Evolutionary conservation across 2,329 filamentous ascomycete genomes (phyloP), one percentile per base, ranked within the genome.

Genomic region (Diplodia scrobiculata): DNA sequence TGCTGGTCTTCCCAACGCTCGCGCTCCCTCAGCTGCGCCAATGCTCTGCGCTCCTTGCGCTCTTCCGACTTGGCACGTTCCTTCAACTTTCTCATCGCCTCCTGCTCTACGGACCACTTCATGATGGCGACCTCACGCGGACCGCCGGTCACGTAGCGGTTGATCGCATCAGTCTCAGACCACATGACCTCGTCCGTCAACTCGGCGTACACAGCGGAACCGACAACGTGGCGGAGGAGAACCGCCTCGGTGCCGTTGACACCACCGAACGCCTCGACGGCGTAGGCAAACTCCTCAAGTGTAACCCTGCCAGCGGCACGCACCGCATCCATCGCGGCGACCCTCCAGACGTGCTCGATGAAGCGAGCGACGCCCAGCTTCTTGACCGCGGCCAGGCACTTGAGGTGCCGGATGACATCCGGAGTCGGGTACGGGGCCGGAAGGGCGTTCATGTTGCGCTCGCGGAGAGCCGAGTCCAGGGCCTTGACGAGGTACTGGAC

Each of bases 141-240:
- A 4, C 29, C 9, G 29, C 29, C 29, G 5, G 5, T 6, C 6
- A 47, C 54, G 4, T 59, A 59, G 7, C 13, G 2, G 14, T 32
- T 47, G 21, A 59, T 32, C 5, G 21, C 63, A 1, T n/a, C 21
- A 4, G 36, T 70, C 62, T 54, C 66, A 67, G 48, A 51, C 9
- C 38, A 54, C 21, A 38, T 38, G 1, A 11, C 52, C 19, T 71
- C 69, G 48, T 76, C 74, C 32, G 65, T 65, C 17, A 79, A 34
- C 0, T 73, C 72, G 0, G 76, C 70, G 2, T 76, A 76, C 11
- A 72, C 74, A 32, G 78, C 75, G 64, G 80, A 79, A 27, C 75
- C 77, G 36, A 79, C 72, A 34, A 79, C 72, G 10, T 67, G 69
- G 1, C 60, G 65, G 19, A 71, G 71, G 1, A 77, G 62, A 7